Evolutionary conservation across 2,329 filamentous ascomycete genomes (phyloP).

Genomic region (Rhynchosporium agropyri): DNA sequence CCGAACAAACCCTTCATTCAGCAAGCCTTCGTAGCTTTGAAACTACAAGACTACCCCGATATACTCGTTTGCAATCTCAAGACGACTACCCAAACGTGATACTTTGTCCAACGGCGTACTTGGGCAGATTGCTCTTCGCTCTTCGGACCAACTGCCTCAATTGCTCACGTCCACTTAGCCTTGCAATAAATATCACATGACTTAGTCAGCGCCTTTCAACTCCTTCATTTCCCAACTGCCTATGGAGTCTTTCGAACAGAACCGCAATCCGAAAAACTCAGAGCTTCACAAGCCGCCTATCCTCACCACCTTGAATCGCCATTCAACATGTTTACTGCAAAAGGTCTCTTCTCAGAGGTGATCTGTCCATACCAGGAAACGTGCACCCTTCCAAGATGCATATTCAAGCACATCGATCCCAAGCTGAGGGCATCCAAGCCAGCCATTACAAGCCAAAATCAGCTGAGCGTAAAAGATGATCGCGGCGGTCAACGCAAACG

Average conservation of each 20-base stretch:
- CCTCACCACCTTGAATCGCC: background rate
- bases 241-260: background rate
- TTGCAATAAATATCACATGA: background rate
- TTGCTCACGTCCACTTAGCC: background rate
- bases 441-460: constrained; percentile 8
- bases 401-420: constrained; percentile 38
- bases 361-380: constrained; percentile 39
- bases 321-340: constrained; percentile 41
- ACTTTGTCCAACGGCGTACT: background rate
- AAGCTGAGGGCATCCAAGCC: constrained; percentile 3
- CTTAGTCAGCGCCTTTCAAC: background rate
- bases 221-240: background rate
- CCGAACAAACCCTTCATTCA: background rate
- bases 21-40: background rate
- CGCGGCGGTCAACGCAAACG: constrained; percentile 44
- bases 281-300: background rate
- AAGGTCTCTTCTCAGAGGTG: constrained; percentile 40
- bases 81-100: background rate
- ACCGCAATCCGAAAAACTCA: background rate
- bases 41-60: background rate
- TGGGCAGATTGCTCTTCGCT: background rate
- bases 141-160: background rate
- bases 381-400: constrained; percentile 41
- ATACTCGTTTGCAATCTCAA: background rate
- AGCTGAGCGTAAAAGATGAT: constrained; percentile 22